Conservation (phyloP, 257 asterid genomes). For the Scutellaria baicalensis region DNA sequence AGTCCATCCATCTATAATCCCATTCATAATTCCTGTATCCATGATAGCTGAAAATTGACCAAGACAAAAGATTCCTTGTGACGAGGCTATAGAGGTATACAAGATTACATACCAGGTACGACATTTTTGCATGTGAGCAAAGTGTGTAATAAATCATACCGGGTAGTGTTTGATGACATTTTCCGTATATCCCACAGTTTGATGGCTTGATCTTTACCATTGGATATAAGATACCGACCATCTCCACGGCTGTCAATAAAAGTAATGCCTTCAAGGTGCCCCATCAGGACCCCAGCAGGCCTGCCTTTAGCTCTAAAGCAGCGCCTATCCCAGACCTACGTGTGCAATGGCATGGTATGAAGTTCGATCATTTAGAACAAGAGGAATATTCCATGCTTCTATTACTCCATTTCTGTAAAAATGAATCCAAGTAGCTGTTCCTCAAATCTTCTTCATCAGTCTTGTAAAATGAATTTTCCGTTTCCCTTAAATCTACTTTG, state of each 20-base stretch:
- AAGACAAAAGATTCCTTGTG: background rate
- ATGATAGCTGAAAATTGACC: conserved; percentile 31
- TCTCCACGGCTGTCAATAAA: conserved; percentile 81
- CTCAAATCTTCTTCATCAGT: background rate
- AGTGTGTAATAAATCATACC: conserved; percentile 31
- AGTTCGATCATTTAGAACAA: background rate
- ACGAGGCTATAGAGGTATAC: background rate
- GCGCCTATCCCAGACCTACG: conserved; percentile 92
- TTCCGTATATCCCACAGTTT: conserved; percentile 91
- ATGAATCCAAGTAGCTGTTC: background rate
- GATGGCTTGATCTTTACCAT: conserved; percentile 82
- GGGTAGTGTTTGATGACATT: conserved; percentile 51
- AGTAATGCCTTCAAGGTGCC: conserved; percentile 87
- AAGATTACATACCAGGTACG: background rate
- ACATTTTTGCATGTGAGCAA: background rate
- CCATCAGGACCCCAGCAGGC: conserved; percentile 72
- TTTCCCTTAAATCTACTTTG: no score
- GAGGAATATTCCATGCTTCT: no score
- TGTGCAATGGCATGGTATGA: background rate
- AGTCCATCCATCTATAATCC: conserved; percentile 98
- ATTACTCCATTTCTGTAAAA: background rate
- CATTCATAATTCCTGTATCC: conserved; percentile 61
- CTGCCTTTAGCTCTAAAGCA: conserved; percentile 58
- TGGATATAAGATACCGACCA: conserved; percentile 81
- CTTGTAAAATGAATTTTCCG: no score